Evolutionary conservation across 2,329 filamentous ascomycete genomes (phyloP), one percentile per base, ranked within the genome.

Genomic region (Cercospora citrullina): DNA sequence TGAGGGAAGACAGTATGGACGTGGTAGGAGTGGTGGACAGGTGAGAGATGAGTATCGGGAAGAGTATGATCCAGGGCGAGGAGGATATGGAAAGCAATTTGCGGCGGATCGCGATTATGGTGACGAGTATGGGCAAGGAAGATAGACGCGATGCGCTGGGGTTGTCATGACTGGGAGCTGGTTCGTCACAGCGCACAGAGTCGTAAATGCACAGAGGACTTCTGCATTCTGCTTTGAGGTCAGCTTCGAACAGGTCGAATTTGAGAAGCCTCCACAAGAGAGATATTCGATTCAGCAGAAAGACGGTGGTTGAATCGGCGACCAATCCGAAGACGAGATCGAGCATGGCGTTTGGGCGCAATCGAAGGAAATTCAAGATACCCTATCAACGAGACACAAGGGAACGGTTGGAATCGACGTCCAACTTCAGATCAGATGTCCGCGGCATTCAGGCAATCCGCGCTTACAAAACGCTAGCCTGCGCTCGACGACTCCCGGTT

Each of bases 11-110:
- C 95, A 99, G 82, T 99, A 97, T 79, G 95, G 87, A 70, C 89
- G 94, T 63, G 94, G 94, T 76, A 97, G 96, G 84, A 96, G 92
- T 69, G 95, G 95, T 68, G 95, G 95, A 4, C 95, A 99, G 82
- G 95, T 99, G 70, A 89, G 95, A 72, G 95, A 99, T 79, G 96
- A 99, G 84, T 99, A 98, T 81, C 89, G 95, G 57, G 93, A 97
- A 79, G 95, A 99, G 82, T 99, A 90, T 78, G 95, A 99, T 78
- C 94, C 97, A 69, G 95, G 95, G 16, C 87, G 95, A 74, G 95
- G 95, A 74, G 95, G 95, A 10, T 88, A 94, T 73, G 94, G 95
- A 53, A 87, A 94, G 71, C 92, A 92, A 66, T 85, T 93, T 68
- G 87, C 89, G 72, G 86, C 89, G 31, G 89, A 91, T 51, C 72